Evolutionary conservation across 1,284 basidiomycete species (phyloP), one percentile per base, ranked within the genome.

Genomic region (Trametes polyzona): DNA sequence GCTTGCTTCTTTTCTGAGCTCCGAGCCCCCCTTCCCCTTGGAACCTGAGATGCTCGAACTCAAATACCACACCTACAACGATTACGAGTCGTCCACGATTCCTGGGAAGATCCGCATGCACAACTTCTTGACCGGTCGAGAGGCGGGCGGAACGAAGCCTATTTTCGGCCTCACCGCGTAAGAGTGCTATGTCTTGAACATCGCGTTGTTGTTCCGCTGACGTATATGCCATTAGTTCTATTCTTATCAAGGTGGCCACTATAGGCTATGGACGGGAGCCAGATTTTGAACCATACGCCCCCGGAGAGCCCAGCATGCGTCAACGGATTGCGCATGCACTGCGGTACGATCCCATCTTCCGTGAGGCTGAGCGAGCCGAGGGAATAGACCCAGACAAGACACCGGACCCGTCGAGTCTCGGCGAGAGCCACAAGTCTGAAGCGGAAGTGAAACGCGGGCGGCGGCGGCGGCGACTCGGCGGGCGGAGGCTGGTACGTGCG

Each of bases 151-250:
- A 0, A 83, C 92, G 17, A 93, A 92, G 65, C 93, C 92, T 14
- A 84, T 95, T 1, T 92, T 86, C 61, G 92, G 92, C 2, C 73
- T 94, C 14, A 95, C 93, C 40, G 83, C 91, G 90, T 93, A 67
- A 63, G 84, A 79, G 11, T 42, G 36, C 24, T 39, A 26, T 27
- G 6, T 2, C n/a, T 57, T 29, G 27, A 8, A 27, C 29, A 11
- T 33, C 42, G 32, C 43, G 48, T 14, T 21, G 50, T n/a, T n/a
- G n/a, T n/a, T n/a, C n/a, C n/a, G 33, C 36, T 50, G 12, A 36
- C 40, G n/a, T 11, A 23, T 37, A 4, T 47, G n/a, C 4, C 11
- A 21, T 12, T 23, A 40, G 92, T 6, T 77, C 81, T 0, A 92
- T 94, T 51, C 76, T 94, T 33, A 87, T 94, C 50, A 78, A 79